Base-by-base conservation (phyloP, 768 basidiomycete genomes). In the Leccinum disarticulatum region DNA sequence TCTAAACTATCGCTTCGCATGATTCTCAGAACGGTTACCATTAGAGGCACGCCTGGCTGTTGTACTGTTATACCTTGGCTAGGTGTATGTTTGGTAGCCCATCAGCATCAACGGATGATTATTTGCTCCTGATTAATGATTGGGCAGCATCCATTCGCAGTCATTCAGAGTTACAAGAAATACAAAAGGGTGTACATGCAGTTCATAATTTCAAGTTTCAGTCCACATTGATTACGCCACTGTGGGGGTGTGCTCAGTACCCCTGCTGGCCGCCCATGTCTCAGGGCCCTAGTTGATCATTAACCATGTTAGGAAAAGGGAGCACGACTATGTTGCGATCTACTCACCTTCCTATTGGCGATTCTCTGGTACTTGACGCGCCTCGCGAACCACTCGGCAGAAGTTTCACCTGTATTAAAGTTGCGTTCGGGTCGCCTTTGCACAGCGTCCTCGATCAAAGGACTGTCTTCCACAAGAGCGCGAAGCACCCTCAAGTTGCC, bases 381-480 rank as follows among this genome's bases (percentile, higher is more conserved):
- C 47, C 80, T 70, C 4, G 71, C 63, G 41, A 79, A 78, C 80
- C 80, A 81, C 13, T 76, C 75, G 4, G 59, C 64, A 3, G 78
- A 72, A 1, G 80, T 82, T 1, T 70, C 57, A 13, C 70, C 73
- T 1, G 74, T 76, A 27, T 74, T 59, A 54, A 70, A 77, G 56
- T 70, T 70, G 76, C 66, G 74, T 17, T 77, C 81, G 1, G 76
- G 72, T 4, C 64, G 65, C 13, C 70, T 70, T 8, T 59, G 64
- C n/a, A 74, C 73, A 6, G 79, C 76, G 2, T 79, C 76, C 0
- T 82, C 80, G 15, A 88, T 80, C 2, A 81, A 57, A 0, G 75
- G 63, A 57, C 86, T 87, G 7, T 81, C 76, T 30, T 84, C 79
- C 0, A 76, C 71, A 6, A 87, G 72, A 3, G 87, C 80, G 8